These are phyloP conservation scores for Trametes coccinea DNA, from an alignment of 768 basidiomycete species.

Conservation along the genomic window DNA sequence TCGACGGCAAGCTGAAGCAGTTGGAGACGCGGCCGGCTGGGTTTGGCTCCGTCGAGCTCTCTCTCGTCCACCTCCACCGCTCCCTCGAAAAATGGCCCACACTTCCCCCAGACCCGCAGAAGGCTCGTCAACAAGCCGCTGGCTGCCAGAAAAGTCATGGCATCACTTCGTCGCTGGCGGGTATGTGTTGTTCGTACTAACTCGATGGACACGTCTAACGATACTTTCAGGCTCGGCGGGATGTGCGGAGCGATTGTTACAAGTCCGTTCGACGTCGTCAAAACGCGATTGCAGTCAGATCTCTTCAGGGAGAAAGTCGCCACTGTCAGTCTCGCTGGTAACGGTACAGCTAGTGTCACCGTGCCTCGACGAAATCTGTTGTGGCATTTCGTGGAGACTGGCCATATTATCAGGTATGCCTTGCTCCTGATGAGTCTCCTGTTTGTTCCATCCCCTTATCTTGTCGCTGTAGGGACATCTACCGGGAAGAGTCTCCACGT, in stretches of 20 bases:
- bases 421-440: no score
- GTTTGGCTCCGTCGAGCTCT: slow-evolving; percentile 11
- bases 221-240: slow-evolving; percentile 72
- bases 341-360: slow-evolving; percentile 35
- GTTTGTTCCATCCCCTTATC: not conserved
- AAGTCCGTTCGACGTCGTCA: slow-evolving; percentile 97
- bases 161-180: slow-evolving; percentile 86
- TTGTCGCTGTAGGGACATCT: slow-evolving; percentile 69
- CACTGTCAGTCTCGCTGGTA: slow-evolving; percentile 29
- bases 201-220: not conserved
- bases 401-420: slow-evolving; percentile 79
- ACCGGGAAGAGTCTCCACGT: slow-evolving; percentile 80
- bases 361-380: slow-evolving; percentile 54
- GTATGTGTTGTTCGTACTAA: slow-evolving; percentile 44
- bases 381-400: slow-evolving; percentile 95
- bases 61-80: slow-evolving; percentile 14
- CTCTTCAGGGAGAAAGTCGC: slow-evolving; percentile 61
- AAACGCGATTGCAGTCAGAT: slow-evolving; percentile 93
- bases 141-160: slow-evolving; percentile 77
- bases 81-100: slow-evolving; percentile 24
- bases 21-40: slow-evolving; percentile 1
- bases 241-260: slow-evolving; percentile 98
- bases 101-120: slow-evolving; percentile 29
- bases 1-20: not conserved
- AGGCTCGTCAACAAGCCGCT: slow-evolving; percentile 36